Evolutionary conservation across 768 basidiomycete genomes (phyloP), one percentile per base, ranked within the genome.

Genomic region (Rhizopogon salebrosus): DNA sequence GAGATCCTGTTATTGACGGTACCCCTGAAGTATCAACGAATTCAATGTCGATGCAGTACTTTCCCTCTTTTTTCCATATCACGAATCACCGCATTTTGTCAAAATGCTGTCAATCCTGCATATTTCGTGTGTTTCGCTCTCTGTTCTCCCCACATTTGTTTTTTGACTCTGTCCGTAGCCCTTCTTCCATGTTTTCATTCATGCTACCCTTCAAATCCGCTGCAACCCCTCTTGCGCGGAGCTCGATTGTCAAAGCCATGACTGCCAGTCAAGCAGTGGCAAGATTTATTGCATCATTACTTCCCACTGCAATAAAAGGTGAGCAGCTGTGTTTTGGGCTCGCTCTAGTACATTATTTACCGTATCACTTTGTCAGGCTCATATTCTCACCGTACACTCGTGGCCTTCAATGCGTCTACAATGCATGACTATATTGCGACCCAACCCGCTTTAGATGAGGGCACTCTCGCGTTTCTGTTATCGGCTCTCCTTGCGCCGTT

Each of bases 41-140:
- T 93, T 98, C 73, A 97, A 98, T 62, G 77, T 95, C 50, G 80
- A 87, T 50, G 77, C 80, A 22, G 64, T 94, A 24, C 76, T 98
- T 6, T 71, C 84, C 7, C 74, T 93, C 22, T 98, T 98, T 70
- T 72, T 98, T 27, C 97, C 97, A 0, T 98, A 95, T 64, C 93
- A 98, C 62, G 92, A 95, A 59, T 89, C 95, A 4, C 85, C 90
- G 0, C 93, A 98, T 65, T 98, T 98, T 68, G 80, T 87, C 8
- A 95, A 97, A 60, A 91, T 98, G 78, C 75, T 97, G 23, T 83
- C 89, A 2, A 92, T 99, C 60, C 72, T 98, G 49, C 80, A 86
- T 60, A 79, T 92, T 52, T 75, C 78, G 89, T 90, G 58, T 23
- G 82, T 72, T 20, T 26, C 34, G 36, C 2, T 31, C 31, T 9